phyloP scores from a whole-genome alignment of 2,329 filamentous ascomycete genomes.

The Remersonia thermophila region DNA sequence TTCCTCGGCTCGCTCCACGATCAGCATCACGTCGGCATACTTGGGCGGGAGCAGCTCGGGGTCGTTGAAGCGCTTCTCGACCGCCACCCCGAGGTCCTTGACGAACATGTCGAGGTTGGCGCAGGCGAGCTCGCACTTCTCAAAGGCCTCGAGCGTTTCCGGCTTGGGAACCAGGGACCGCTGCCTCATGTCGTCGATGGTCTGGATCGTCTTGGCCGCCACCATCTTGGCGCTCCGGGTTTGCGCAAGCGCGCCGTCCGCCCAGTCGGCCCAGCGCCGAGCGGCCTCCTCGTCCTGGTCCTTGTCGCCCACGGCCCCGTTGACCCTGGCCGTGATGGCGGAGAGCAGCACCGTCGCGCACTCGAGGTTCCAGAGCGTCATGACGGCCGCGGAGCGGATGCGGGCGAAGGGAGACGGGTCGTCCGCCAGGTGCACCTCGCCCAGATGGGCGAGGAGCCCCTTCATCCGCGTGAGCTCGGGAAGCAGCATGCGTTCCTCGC shows the following conservation, averaged over 20 bases:
- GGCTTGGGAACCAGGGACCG: conserved; percentile 61
- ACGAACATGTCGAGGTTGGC: conserved; percentile 54
- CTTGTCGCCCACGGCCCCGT: conserved; percentile 44
- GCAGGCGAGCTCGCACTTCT: conserved; percentile 53
- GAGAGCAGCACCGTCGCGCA: conserved; percentile 57
- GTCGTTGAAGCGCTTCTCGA: conserved; percentile 48
- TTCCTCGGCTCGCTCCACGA: too few species aligned
- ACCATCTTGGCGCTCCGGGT: conserved; percentile 76
- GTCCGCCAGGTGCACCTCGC: conserved; percentile 62
- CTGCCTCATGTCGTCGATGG: conserved; percentile 64
- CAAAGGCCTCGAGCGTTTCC: conserved; percentile 56
- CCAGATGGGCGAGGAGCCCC: conserved; percentile 75
- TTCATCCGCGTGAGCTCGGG: conserved; percentile 68
- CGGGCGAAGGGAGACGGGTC: conserved; percentile 64
- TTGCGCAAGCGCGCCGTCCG: conserved; percentile 60
- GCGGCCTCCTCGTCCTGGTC: conserved; percentile 47
- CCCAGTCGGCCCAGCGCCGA: conserved; percentile 50
- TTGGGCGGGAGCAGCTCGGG: conserved; percentile 52
- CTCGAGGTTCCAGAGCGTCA: conserved; percentile 74
- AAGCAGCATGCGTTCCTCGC: conserved; percentile 38
- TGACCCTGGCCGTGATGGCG: conserved; percentile 52
- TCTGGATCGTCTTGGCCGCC: conserved; percentile 62
- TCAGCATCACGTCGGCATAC: too few species aligned
- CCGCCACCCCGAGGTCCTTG: conserved; percentile 51
- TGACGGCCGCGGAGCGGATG: conserved; percentile 60